Evolutionary conservation across 306 rosid genomes (phyloP).

Genomic region (Notholithocarpus densiflorus): DNA sequence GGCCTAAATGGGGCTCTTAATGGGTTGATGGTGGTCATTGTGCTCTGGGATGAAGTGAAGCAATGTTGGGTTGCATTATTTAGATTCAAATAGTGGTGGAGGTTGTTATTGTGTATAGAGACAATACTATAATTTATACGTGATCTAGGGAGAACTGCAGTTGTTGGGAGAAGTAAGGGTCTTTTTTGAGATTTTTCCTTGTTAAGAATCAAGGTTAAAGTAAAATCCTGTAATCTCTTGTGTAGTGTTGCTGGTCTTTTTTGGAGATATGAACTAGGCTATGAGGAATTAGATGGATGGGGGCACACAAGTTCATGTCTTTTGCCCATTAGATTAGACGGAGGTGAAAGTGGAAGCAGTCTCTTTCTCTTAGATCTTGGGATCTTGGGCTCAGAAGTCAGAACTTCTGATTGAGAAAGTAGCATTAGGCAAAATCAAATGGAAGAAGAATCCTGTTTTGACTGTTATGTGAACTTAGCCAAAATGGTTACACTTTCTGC

Average conservation of each 20-base stretch:
- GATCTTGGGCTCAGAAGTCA: neutral
- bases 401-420: neutral
- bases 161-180: neutral
- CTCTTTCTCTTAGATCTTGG: neutral
- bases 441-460: neutral
- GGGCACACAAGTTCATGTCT: neutral
- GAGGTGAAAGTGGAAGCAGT: neutral
- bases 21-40: neutral
- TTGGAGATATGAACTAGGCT: neutral
- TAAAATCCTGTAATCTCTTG: neutral
- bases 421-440: too few species aligned
- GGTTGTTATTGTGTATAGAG: neutral
- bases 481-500: neutral
- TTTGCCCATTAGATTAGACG: neutral
- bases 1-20: too few species aligned
- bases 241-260: neutral
- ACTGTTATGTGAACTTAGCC: neutral
- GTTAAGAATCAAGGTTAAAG: neutral
- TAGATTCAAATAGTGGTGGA: neutral
- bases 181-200: neutral
- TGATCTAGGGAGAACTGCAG: neutral
- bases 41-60: neutral
- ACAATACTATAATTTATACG: neutral
- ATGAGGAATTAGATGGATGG: neutral
- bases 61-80: neutral